Evolutionary conservation across 495 filamentous ascomycete genomes (phyloP).

Genomic region (Pseudotulostoma volvatum): DNA sequence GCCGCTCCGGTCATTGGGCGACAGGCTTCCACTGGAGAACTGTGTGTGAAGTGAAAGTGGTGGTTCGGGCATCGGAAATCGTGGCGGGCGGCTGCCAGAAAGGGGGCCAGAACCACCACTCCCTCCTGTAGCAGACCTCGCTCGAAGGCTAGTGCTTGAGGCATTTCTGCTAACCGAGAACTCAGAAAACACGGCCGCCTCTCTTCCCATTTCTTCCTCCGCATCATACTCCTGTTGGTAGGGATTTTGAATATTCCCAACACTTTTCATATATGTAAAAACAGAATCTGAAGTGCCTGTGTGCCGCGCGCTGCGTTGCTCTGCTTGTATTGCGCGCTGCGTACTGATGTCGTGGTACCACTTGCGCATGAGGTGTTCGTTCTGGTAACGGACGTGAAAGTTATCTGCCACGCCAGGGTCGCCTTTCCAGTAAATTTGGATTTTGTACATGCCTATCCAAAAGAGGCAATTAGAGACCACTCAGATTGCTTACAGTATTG

Average conservation of each 20-base stretch:
- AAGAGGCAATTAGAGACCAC: slow-evolving; percentile 2
- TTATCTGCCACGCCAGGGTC: slow-evolving; percentile 92
- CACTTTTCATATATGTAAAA: slow-evolving; percentile 62
- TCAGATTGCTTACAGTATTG: too few species aligned
- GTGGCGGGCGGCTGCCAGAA: slow-evolving; percentile 39
- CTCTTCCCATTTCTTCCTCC: slow-evolving; percentile 47
- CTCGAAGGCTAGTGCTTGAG: slow-evolving; percentile 64
- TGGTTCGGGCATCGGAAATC: slow-evolving; percentile 49
- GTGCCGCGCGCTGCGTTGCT: slow-evolving; percentile 32
- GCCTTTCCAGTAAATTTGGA: slow-evolving; percentile 98
- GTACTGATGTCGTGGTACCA: slow-evolving; percentile 52
- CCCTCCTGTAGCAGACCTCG: slow-evolving; percentile 62
- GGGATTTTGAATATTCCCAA: slow-evolving; percentile 55
- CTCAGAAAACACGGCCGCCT: slow-evolving; percentile 29
- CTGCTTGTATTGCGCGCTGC: slow-evolving; percentile 28
- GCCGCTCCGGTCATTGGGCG: slow-evolving; percentile 34
- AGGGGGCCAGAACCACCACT: slow-evolving; percentile 35
- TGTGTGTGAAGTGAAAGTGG: slow-evolving; percentile 62
- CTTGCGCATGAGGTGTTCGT: slow-evolving; percentile 80
- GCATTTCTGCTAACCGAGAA: slow-evolving; percentile 57
- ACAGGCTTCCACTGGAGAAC: slow-evolving; percentile 30
- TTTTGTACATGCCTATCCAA: slow-evolving; percentile 61
- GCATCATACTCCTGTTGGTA: slow-evolving; percentile 66
- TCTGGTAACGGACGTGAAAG: slow-evolving; percentile 81
- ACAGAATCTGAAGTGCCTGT: slow-evolving; percentile 50